Evolutionary conservation across 2,329 filamentous ascomycete species (phyloP), one percentile per base, ranked within the genome.

Genomic region (Venturiaceae sp.): DNA sequence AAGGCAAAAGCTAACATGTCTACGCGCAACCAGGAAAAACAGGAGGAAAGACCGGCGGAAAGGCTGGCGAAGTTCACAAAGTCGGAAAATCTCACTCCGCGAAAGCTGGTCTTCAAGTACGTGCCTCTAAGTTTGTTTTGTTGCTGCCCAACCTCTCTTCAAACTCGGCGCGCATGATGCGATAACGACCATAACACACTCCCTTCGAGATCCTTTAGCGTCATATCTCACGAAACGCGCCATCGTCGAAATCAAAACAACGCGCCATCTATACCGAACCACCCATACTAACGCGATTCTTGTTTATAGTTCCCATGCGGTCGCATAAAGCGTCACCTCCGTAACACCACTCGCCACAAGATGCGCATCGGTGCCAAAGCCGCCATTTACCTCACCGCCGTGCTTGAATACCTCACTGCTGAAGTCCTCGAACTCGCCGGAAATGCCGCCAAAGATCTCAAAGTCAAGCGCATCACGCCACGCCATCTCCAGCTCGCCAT

Each of bases 261-360:
- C 59, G 41, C 37, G 2, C 26, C 39, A 19, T n/a, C n/a, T n/a
- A n/a, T n/a, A n/a, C n/a, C n/a, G n/a, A n/a, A n/a, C n/a, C n/a
- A n/a, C n/a, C 23, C 6, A 30, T 3, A 30, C 44, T 34, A 33
- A 37, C 34, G 34, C 32, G 52, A 36, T 28, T 56, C 16, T 55
- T 58, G 64, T 64, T 34, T 64, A 60, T 72, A 99, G 94, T 99
- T 99, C 75, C 94, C 94, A 62, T 99, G 94, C 74, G 94, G 94
- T 78, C 94, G 94, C 87, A 94, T 99, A 77, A 99, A 99, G 88
- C 92, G 94, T 80, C 97, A 97, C 80, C 82, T 99, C 73, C 96
- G 97, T 84, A 91, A 90, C 76, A 96, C 96, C 79, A 97, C 94
- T 54, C 94, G 97, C 74, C 95, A 96, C 79, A 97, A 97, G 82